Base-by-base conservation (phyloP, 148 eudicot species). In the Spergularia marina region DNA sequence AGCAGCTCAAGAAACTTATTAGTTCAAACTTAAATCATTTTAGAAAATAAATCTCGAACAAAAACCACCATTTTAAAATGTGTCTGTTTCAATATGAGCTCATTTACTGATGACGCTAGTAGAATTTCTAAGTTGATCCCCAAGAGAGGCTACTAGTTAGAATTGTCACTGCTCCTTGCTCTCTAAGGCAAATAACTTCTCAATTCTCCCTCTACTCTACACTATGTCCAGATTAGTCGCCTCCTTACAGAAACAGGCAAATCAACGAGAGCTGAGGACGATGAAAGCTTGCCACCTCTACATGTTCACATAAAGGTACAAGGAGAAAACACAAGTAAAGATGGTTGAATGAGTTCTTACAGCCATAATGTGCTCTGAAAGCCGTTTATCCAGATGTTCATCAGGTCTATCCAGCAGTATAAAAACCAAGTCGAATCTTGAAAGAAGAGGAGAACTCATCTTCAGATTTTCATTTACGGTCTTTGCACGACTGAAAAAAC, bases 381-480 rank as follows among this genome's bases (percentile, higher is more conserved):
- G 93, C 76, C 87, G 86, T 84, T 91, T 92, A 78, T 95, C 99
- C 86, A 87, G 81, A 69, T 83, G 74, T 74, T 92, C 99, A 78
- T 95, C 94, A 78, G 94, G 99, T 83, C 82, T 89, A 87, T 95
- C 99, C 65, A 95, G 94, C 78, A 95, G 83, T 82, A 92, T 92
- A 85, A 95, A 95, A 72, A 92, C 96, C 88, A 95, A 80, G 89
- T 95, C 99, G 85, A 95, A 95, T 61, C 99, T 84, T 75, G 99
- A 95, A 80, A 95, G 92, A 23, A 95, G 87, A 77, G 99, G 88
- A 76, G 90, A 91, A 79, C 85, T 92, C 94, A 95, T 95, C 90
- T 92, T 95, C 83, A 95, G 83, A 79, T 95, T 95, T 77, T 95
- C 99, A 74, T 95, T 95, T 73, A 95, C 99, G 20, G 99, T 95